Percentiles rank a stretch among this genome's conserved stretches.
phyloP scores from a whole-genome alignment of 305 asterid species.

The Fraxinus greggii region DNA sequence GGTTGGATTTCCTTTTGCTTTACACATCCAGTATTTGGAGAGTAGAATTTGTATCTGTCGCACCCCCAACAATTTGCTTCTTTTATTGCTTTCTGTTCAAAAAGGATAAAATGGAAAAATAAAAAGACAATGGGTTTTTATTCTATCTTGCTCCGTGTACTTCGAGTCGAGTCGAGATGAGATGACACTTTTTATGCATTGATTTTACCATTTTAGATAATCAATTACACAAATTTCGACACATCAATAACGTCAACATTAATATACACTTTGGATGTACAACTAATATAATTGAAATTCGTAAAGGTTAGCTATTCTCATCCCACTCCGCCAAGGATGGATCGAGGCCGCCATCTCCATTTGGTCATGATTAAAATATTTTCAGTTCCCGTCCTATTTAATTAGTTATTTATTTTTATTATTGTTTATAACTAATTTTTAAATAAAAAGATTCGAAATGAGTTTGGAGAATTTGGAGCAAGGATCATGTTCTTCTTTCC shows the following conservation, averaged over 20 bases:
- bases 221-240: not conserved
- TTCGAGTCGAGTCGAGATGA: no score
- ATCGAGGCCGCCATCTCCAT: not conserved
- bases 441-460: not conserved
- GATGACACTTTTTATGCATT: not conserved
- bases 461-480: not conserved
- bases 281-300: not conserved
- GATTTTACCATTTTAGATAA: not conserved
- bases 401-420: not conserved
- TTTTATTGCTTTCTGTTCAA: not conserved
- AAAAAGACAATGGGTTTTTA: not conserved
- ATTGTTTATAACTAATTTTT: not conserved
- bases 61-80: conserved; percentile 23
- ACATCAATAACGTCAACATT: not conserved
- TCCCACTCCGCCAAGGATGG: not conserved
- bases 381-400: not conserved
- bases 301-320: not conserved
- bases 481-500: not conserved
- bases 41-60: not conserved
- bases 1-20: not conserved
- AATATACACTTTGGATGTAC: no score
- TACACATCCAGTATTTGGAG: conserved; percentile 22
- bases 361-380: not conserved
- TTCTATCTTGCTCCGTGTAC: not conserved
- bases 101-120: conserved; percentile 25